Base-by-base conservation (phyloP, 352 stramenopile species). In the Phytophthora boehmeriae region DNA sequence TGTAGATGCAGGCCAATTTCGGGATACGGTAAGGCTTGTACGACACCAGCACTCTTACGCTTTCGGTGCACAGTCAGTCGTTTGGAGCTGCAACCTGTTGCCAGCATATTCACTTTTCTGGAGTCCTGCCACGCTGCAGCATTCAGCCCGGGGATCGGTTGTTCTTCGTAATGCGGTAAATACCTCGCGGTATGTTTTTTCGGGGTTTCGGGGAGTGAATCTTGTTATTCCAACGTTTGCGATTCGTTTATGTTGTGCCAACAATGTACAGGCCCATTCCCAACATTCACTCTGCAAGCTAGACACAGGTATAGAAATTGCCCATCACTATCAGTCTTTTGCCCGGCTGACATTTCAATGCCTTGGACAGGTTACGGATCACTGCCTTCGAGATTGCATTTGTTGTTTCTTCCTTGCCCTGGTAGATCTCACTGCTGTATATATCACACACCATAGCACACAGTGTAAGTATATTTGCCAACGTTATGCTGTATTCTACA, bases 101-200 rank as follows among this genome's bases (percentile, higher is more conserved):
- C 42, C 8, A 53, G 14, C n/a, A 61, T 48, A 5, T 48, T 61
- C 2, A 61, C 42, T 6, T 41, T 20, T 0, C 34, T 25, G 0
- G 54, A 42, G 34, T 47, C 43, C 27, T 39, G 48, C 30, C 28
- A 60, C 1, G 42, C 45, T n/a, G 52, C 17, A 8, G 41, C 41
- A 25, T 28, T 19, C 5, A 47, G 16, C 3, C 28, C 6, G 3
- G n/a, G 41, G 13, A 42, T 19, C 35, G 19, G 35, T 16, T 6
- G 35, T 42, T 42, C 5, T 9, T 42, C 5, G 35, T 16, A 9
- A 42, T 19, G 8, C 35, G 35, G 14, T 42, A 42, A 19, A 19
- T 16, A 19, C 35, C 35, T 6, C 35, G 8, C 11, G 14, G 35
- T 16, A 17, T 4, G n/a, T n/a, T n/a, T 17, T 42, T 42, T 9